Evolutionary conservation across 169 alveolate genomes (phyloP), one percentile per base, ranked within the genome.

Genomic region (Eimeria maxima): DNA sequence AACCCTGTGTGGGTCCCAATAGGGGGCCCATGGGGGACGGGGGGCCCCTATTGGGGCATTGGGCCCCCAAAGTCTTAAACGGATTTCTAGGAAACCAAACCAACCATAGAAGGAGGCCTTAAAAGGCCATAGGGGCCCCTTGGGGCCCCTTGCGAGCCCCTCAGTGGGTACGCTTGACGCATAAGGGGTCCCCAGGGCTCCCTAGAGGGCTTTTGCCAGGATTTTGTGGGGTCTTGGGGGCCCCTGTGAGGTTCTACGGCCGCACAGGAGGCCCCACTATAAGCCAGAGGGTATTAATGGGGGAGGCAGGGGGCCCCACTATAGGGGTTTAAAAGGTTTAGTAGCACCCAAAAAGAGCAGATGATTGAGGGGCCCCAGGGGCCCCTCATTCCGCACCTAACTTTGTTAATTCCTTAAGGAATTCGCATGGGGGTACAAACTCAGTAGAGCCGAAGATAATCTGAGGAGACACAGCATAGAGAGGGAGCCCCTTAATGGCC

Each of bases 401-500:
- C 47, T 76, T 74, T 50, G 95, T 95, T 42, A 97, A 84, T 57
- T 97, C 98, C 44, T 94, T 63, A 50, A 96, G 84, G 93, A 97
- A 97, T 18, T 96, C 97, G 4, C 73, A 57, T 0, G 98, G 98
- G 69, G 96, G 57, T 4, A 96, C 95, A 87, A 97, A 97, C 76
- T 97, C 97, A 4, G 98, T 97, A 16, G 97, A 95, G 55, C 98
- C 98, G 89, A 96, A 97, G 57, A 97, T 90, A 18, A 93, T 13
- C 96, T 93, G 93, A 50, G 27, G 44, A 29, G 42, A 42, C 88
- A 47, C 20, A 47, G 67, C 45, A 47, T 1, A 91, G 57, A 73
- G 84, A 89, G 29, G 33, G 63, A 0, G 20, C 29, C 24, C 55
- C 89, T 50, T 65, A 1, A 57, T 24, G 8, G 84, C 84, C 84